Evolutionary conservation across 1,284 basidiomycete species (phyloP).

Genomic region (Pisolithus thermaeus): DNA sequence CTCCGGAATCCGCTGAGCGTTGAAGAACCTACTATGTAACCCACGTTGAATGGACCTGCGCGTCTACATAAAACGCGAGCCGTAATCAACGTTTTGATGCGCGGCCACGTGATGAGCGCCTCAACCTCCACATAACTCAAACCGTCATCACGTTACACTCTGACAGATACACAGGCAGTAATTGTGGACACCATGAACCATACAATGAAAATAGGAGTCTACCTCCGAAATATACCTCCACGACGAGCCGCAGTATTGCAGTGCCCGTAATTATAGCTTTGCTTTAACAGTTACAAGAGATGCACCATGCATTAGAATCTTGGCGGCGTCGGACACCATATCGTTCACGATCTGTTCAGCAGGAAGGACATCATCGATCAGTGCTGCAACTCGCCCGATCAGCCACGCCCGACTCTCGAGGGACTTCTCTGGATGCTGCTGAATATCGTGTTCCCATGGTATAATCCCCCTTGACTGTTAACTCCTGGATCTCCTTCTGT

Average conservation of each 20-base stretch:
- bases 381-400: constrained; percentile 74
- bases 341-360: constrained; percentile 77
- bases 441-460: constrained; percentile 64
- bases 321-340: constrained; percentile 70
- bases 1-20: no score
- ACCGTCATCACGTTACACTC: no score
- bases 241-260: background rate
- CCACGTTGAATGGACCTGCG: no score
- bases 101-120: no score
- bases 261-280: constrained; percentile 30
- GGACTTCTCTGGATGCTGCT: constrained; percentile 72
- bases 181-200: no score
- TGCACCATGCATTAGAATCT: constrained; percentile 36
- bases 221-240: background rate
- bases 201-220: no score
- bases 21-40: no score
- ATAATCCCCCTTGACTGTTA: constrained; percentile 75
- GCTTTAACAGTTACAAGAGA: constrained; percentile 36
- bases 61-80: no score
- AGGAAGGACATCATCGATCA: constrained; percentile 70
- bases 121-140: no score
- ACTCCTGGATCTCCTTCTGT: constrained; percentile 66
- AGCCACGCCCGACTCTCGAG: constrained; percentile 56
- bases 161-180: no score
- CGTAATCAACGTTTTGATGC: no score